Evolutionary conservation across 176 grass and related monocot genomes (phyloP).

Genomic region (Bothriochloa decipiens): DNA sequence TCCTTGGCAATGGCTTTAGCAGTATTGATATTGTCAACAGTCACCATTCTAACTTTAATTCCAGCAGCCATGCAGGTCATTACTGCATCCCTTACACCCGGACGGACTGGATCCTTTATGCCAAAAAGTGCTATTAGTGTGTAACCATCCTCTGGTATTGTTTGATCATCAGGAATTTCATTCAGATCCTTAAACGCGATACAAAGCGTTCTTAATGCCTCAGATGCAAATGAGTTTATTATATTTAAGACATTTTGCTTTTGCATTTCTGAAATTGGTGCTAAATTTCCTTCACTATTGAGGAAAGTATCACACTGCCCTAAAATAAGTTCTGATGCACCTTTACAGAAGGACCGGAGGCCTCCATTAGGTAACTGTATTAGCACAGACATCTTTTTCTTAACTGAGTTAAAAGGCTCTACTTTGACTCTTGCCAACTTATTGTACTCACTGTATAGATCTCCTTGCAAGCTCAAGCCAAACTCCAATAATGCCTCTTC

Average conservation of each 20-base stretch:
- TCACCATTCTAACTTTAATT: slow-evolving; percentile 87
- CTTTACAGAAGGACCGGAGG: slow-evolving; percentile 78
- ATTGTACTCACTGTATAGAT: slow-evolving; percentile 46
- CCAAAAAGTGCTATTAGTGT: slow-evolving; percentile 84
- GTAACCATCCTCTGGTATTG: slow-evolving; percentile 67
- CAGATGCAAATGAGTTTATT: slow-evolving; percentile 72
- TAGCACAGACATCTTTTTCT: slow-evolving; percentile 91
- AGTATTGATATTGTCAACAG: slow-evolving; percentile 90
- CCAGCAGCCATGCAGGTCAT: slow-evolving; percentile 80
- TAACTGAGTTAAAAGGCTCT: slow-evolving; percentile 91
- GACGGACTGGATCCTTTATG: slow-evolving; percentile 92
- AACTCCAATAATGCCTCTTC: slow-evolving; percentile 88
- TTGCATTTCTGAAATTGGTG: slow-evolving; percentile 49
- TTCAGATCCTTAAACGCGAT: slow-evolving; percentile 75
- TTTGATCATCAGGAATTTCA: slow-evolving; percentile 53
- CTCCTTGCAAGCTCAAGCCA: slow-evolving; percentile 61
- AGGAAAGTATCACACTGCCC: slow-evolving; percentile 60
- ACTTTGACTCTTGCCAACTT: slow-evolving; percentile 56
- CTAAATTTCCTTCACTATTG: slow-evolving; percentile 52
- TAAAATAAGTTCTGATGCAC: slow-evolving; percentile 83
- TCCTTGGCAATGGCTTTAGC: slow-evolving; percentile 94
- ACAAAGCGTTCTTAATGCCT: slow-evolving; percentile 84
- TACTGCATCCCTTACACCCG: slow-evolving; percentile 79
- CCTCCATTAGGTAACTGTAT: slow-evolving; percentile 67
- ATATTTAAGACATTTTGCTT: slow-evolving; percentile 45